Base-by-base conservation (phyloP, 2,329 filamentous ascomycete genomes). In the Dactylellina drechsleri region DNA sequence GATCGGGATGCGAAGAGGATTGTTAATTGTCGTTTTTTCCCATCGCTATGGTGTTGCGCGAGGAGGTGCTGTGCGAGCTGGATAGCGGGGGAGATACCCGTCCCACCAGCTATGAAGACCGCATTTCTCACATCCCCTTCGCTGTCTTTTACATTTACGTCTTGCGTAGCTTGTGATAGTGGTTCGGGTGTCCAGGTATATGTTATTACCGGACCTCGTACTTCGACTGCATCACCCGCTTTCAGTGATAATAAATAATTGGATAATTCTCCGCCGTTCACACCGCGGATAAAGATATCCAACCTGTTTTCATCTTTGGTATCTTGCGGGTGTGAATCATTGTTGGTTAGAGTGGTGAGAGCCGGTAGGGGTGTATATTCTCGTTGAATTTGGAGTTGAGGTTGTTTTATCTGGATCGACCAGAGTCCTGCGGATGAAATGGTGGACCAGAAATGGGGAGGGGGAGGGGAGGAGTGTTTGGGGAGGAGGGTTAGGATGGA, bases 321-420 rank as follows among this genome's bases (percentile, higher is more conserved):
- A 41, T 81, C 78, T 6, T 76, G 75, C 65, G 40, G 71, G 13
- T 80, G 81, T 78, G 1, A 8, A 6, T 4, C 3, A 4, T 15
- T n/a, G 13, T 15, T 4, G 13, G 43, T 15, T 18, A 18, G 78
- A 79, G 1, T 79, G 13, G 80, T 78, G 3, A 60, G 78, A 0
- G 54, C 86, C 0, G 92, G 94, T 0, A 99, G 84, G 0, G 94
- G 93, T 2, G 95, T 98, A 82, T 99, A 99, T 70, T 92, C 89
- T 76, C 95, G 85, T 50, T 92, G 92, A 78, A 99, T 96, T 82
- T 97, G 93, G 68, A 98, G 83, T 81, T 97, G 90, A 1, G 95
- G 95, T 83, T 98, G 95, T 83, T 96, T 97, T 80, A 97, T 89
- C 83, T 97, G 91, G 40, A 98, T 90, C 77, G 90, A 93, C 91